Base-by-base conservation (phyloP, 1,139 yeast genomes). In the Candida tropicalis region DNA sequence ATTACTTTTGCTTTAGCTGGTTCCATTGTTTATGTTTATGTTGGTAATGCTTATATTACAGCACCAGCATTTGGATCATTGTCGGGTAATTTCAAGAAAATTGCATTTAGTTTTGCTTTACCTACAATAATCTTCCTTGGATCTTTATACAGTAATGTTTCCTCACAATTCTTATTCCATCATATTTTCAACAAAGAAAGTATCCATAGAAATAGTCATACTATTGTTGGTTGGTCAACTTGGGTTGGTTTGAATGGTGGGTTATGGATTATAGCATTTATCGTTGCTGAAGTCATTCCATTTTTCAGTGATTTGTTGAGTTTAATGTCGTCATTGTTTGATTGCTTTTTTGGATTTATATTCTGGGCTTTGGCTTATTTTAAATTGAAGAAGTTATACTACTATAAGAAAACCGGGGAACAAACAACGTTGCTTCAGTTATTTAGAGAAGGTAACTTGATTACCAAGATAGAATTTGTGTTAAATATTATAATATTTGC, bases 291-390 rank as follows among this genome's bases (percentile, higher is more conserved):
- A 55, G 84, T 78, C 25, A 79, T 81, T 54, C 86, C 86, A 11
- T 80, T 81, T 59, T 81, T 81, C 59, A 70, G 79, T 24, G 84
- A 79, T 53, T 62, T 81, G 51, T 65, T 81, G 37, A 71, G 82
- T 5, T 64, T 81, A 54, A 79, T 81, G 84, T 74, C 79, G n/a
- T 79, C 85, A 3, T 63, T 81, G 41, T 81, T 81, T 54, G 85
- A 79, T 57, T 77, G 84, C 56, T 81, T 83, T 81, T 81, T 81
- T 53, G 85, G 85, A 0, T 81, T 77, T 54, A 76, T 80, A 16
- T 81, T 80, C 54, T 81, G 85, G 85, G 84, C 83, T n/a, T 72
- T 77, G 27, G 84, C 85, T 0, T 80, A 60, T 58, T 69, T 79
- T 55, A 71, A 70, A 52, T 62, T 75, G 50, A 47, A 43, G 29